phyloP scores from a whole-genome alignment of 352 stramenopile genomes.

The Sclerospora graminicola region DNA sequence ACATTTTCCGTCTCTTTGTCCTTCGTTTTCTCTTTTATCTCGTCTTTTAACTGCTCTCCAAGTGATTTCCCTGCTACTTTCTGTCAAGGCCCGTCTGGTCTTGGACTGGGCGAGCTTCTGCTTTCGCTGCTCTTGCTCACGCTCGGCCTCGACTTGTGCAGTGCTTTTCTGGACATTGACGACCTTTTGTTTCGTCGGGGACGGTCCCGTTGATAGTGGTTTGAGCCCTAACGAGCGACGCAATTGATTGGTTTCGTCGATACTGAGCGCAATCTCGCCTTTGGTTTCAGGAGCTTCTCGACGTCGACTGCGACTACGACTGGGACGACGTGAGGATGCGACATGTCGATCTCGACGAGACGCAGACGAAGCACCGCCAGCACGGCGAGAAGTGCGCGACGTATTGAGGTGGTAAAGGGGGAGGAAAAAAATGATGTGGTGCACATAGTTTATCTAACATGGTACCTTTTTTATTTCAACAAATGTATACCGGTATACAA shows the following conservation, averaged over 20 bases:
- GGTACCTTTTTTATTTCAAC: no score
- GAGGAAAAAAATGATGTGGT: no score
- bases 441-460: no score
- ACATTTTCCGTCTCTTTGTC: conserved; percentile 18
- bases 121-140: conserved; percentile 40
- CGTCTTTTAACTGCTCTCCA: conserved; percentile 47
- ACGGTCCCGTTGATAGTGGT: conserved; percentile 41
- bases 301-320: conserved; percentile 19
- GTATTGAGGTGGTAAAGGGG: no score
- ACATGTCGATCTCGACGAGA: no score
- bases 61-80: conserved; percentile 67
- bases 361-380: conserved; percentile 9
- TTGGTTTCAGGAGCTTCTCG: conserved; percentile 28
- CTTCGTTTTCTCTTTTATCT: conserved; percentile 6
- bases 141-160: conserved; percentile 40
- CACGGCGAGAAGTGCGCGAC: no score
- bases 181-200: conserved; percentile 34
- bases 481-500: no score
- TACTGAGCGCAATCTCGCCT: conserved; percentile 71
- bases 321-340: conserved; percentile 23
- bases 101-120: conserved; percentile 60
- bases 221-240: conserved; percentile 64
- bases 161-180: conserved; percentile 63
- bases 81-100: conserved; percentile 54
- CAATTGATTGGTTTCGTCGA: conserved; percentile 78